These are phyloP conservation scores for Dichotomocladium elegans DNA, from an alignment of 371 early-diverging fungal genomes.

Conservation along the genomic window DNA sequence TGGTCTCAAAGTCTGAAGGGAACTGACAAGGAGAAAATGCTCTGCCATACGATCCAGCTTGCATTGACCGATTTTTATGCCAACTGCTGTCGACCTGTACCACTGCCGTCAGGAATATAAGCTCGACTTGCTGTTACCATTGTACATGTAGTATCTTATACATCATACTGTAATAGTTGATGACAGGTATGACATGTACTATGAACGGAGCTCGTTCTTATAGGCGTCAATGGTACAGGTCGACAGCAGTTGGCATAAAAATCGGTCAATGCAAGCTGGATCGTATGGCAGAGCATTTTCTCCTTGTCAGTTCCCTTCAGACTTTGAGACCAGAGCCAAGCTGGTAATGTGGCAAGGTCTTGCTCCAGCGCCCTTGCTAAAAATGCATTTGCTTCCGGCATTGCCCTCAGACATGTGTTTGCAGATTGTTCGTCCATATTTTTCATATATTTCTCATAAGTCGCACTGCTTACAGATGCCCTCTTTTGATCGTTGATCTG, in stretches of 20 bases:
- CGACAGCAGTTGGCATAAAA: slow-evolving; percentile 18
- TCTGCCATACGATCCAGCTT: background rate
- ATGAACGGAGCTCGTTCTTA: slow-evolving; percentile 16
- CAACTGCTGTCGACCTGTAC: slow-evolving; percentile 14
- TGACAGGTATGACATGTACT: slow-evolving; percentile 14
- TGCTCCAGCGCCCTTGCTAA: background rate
- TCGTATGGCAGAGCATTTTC: background rate
- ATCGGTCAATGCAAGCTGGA: slow-evolving; percentile 9
- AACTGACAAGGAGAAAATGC: background rate
- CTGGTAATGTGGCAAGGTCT: background rate
- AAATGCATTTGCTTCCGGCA: background rate
- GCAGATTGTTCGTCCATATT: slow-evolving; percentile 1
- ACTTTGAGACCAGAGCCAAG: slow-evolving; percentile 2
- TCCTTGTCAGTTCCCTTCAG: background rate
- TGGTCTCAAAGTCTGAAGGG: background rate
- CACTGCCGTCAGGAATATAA: background rate
- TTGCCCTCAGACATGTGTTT: background rate
- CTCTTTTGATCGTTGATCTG: background rate
- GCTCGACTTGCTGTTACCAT: background rate
- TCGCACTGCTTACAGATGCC: background rate
- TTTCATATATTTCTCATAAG: background rate
- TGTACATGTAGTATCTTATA: background rate
- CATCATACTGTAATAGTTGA: slow-evolving; percentile 21
- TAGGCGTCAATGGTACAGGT: slow-evolving; percentile 3
- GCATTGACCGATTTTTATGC: slow-evolving; percentile 15